Conservation (phyloP, 305 asterid genomes). For the Lippia alba region DNA sequence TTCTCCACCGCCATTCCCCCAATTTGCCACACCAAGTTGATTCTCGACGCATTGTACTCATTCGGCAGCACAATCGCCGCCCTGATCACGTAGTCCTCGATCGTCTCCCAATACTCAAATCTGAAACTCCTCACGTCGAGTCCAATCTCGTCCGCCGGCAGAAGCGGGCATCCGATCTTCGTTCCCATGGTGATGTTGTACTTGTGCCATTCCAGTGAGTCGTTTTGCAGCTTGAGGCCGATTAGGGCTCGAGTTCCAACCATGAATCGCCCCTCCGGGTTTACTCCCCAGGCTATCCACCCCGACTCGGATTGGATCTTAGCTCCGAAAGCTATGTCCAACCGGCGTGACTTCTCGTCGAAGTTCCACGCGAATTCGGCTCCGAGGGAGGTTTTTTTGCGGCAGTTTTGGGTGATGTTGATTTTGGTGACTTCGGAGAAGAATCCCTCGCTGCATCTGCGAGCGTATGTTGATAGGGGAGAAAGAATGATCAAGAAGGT, state of each 20-base stretch:
- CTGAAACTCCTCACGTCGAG: conserved; percentile 30
- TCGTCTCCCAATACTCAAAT: conserved; percentile 8
- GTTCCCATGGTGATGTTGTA: conserved; percentile 45
- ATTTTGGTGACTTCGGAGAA: not conserved
- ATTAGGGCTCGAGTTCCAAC: conserved; percentile 62
- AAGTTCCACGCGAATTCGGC: conserved; percentile 56
- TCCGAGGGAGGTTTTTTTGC: conserved; percentile 29
- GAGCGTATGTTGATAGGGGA: conserved; percentile 24
- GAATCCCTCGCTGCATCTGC: conserved; percentile 43
- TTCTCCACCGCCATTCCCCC: conserved; percentile 37
- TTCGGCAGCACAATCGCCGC: conserved; percentile 43
- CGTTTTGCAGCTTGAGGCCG: conserved; percentile 43
- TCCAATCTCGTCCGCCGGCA: conserved; percentile 39
- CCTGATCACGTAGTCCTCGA: conserved; percentile 34
- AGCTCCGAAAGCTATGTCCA: conserved; percentile 55
- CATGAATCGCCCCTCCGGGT: conserved; percentile 53
- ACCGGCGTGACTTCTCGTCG: conserved; percentile 28
- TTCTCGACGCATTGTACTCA: conserved; percentile 36
- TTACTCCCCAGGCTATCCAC: conserved; percentile 80
- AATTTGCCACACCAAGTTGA: conserved; percentile 61
- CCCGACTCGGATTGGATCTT: conserved; percentile 36
- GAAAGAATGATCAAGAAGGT: not conserved
- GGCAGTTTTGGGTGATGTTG: conserved; percentile 40
- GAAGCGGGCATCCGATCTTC: conserved; percentile 49
- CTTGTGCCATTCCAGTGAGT: not conserved